Evolutionary conservation across 345 rosid genomes (phyloP).

Genomic region (Gossypium australe): DNA sequence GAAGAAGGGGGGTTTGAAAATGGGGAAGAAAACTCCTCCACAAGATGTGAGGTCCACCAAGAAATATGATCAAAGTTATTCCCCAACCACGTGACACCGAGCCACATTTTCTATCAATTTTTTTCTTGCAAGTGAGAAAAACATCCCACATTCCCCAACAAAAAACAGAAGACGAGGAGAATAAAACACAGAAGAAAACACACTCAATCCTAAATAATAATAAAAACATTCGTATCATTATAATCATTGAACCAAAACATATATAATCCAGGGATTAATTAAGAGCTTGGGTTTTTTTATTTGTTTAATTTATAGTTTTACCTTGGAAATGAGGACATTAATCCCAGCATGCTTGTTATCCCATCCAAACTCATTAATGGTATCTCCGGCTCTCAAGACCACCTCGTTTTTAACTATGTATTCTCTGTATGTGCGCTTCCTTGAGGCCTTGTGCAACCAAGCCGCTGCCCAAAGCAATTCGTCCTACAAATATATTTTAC

Average conservation of each 20-base stretch:
- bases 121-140: not conserved
- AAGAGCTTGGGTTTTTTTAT: not conserved
- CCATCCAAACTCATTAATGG: conserved; percentile 94
- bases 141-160: conserved; percentile 12
- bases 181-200: not conserved
- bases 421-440: conserved; percentile 57
- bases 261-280: conserved; percentile 6
- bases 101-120: conserved; percentile 4
- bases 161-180: conserved; percentile 24
- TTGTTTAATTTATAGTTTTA: conserved; percentile 5
- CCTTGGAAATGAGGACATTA: conserved; percentile 93
- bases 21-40: conserved; percentile 9
- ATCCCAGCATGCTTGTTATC: conserved; percentile 96
- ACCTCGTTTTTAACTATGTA: conserved; percentile 84
- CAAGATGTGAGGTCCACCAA: conserved; percentile 9
- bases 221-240: not conserved
- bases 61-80: conserved; percentile 13
- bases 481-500: conserved; percentile 36
- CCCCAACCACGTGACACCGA: conserved; percentile 31
- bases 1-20: not conserved
- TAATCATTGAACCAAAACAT: not conserved
- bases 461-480: conserved; percentile 97
- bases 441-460: conserved; percentile 92
- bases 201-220: not conserved
- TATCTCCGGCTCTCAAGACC: conserved; percentile 72